These are phyloP conservation scores for Pythium sukuiense DNA, from an alignment of 352 stramenopile species.

Conservation along the genomic window DNA sequence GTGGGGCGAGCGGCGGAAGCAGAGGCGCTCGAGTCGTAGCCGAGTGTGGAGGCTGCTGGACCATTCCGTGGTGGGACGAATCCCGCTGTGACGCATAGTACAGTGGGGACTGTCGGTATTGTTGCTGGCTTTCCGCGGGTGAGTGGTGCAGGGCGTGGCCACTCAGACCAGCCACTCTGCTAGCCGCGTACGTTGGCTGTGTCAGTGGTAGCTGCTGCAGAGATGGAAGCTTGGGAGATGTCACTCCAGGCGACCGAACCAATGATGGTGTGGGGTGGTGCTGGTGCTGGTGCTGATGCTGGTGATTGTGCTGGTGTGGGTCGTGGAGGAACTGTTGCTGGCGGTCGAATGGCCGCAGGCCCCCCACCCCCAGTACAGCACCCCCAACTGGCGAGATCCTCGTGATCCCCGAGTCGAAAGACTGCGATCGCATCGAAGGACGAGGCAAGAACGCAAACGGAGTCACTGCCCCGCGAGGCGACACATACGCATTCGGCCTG, in stretches of 20 bases:
- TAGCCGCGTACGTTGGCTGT: background rate
- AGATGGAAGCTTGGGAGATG: constrained; percentile 15
- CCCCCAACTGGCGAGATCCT: constrained; percentile 27
- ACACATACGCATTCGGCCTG: background rate
- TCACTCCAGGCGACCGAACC: background rate
- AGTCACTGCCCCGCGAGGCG: background rate
- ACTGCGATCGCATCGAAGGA: constrained; percentile 5
- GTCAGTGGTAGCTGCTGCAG: constrained; percentile 14
- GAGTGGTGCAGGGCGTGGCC: background rate
- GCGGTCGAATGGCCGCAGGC: constrained; percentile 7
- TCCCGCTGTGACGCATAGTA: background rate
- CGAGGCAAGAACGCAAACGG: constrained; percentile 14
- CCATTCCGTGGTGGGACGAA: background rate
- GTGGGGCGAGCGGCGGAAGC: background rate
- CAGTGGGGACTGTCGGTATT: background rate
- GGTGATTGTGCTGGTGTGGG: background rate
- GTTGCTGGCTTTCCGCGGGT: background rate
- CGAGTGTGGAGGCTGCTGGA: background rate
- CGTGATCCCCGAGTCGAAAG: constrained; percentile 19
- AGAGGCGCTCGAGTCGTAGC: background rate
- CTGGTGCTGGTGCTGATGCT: background rate
- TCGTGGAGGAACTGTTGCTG: constrained; percentile 3
- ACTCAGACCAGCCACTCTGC: background rate
- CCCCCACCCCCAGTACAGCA: constrained; percentile 1
- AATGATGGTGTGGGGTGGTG: background rate